Evolutionary conservation across 257 asterid genomes (phyloP).

Genomic region (Anisodus acutangulus): DNA sequence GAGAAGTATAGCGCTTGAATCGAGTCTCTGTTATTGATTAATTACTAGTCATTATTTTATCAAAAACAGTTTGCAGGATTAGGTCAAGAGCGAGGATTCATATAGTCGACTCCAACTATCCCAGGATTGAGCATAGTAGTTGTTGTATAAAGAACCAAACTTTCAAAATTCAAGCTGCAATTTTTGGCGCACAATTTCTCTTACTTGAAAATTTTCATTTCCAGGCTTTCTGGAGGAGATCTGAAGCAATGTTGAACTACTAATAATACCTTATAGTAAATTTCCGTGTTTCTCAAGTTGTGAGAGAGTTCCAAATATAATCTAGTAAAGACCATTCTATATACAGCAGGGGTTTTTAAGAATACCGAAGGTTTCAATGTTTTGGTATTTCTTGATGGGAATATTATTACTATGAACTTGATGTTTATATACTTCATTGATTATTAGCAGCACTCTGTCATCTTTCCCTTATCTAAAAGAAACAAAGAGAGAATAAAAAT

Average conservation of each 20-base stretch:
- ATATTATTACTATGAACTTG: not conserved
- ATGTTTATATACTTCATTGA: not conserved
- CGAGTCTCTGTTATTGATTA: not conserved
- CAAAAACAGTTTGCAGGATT: not conserved
- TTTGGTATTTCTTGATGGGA: not conserved
- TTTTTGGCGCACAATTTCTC: not conserved
- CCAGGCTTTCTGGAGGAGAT: not conserved
- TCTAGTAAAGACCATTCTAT: not conserved
- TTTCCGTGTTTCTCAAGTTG: not conserved
- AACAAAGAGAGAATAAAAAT: not conserved
- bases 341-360: not conserved
- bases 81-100: not conserved
- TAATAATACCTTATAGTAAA: not conserved
- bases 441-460: not conserved
- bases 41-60: too few relatives aligned
- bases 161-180: not conserved
- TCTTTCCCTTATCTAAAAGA: not conserved
- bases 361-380: not conserved
- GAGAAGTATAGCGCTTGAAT: not conserved
- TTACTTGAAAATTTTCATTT: not conserved
- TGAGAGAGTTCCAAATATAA: not conserved
- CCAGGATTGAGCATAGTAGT: too few relatives aligned
- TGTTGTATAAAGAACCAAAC: not conserved
- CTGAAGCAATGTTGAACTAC: not conserved
- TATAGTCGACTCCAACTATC: not conserved